These are phyloP conservation scores for Chenopodium berlandieri DNA, from an alignment of 148 eudicot species.

Conservation along the genomic window DNA sequence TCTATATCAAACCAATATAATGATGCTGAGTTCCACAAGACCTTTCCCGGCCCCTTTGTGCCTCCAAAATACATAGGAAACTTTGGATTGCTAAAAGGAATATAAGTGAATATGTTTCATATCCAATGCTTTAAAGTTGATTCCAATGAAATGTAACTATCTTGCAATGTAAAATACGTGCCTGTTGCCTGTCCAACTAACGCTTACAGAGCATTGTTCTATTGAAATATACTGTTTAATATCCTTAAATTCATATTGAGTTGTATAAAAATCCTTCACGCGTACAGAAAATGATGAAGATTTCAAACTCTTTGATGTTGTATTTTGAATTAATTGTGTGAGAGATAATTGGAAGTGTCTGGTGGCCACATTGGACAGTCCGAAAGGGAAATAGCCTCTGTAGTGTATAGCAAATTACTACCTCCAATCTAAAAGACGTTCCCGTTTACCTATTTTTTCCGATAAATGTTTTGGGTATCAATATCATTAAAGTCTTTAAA, in stretches of 20 bases:
- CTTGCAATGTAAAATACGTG: background rate
- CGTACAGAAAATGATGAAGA: background rate
- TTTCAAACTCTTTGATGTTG: background rate
- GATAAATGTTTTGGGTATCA: too few species aligned
- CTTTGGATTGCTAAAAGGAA: background rate
- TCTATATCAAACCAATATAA: background rate
- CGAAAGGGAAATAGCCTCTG: background rate
- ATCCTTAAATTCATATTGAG: background rate
- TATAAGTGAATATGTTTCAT: background rate
- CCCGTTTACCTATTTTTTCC: too few species aligned
- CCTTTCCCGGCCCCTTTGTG: background rate
- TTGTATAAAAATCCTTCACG: background rate
- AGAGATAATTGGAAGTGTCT: background rate
- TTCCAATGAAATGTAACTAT: background rate
- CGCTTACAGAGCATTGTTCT: background rate
- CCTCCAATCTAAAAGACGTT: too few species aligned
- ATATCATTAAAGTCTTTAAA: too few species aligned
- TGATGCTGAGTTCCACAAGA: background rate
- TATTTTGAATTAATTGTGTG: background rate
- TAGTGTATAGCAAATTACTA: background rate
- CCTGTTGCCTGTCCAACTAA: background rate
- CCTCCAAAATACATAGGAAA: background rate
- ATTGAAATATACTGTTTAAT: background rate
- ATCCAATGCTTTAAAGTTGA: background rate
- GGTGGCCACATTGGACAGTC: background rate